A percentile compares a stretch with the other conserved stretches of the same genome.
phyloP scores from a whole-genome alignment of 2,329 filamentous ascomycete genomes.

The Blastomyces silverae region DNA sequence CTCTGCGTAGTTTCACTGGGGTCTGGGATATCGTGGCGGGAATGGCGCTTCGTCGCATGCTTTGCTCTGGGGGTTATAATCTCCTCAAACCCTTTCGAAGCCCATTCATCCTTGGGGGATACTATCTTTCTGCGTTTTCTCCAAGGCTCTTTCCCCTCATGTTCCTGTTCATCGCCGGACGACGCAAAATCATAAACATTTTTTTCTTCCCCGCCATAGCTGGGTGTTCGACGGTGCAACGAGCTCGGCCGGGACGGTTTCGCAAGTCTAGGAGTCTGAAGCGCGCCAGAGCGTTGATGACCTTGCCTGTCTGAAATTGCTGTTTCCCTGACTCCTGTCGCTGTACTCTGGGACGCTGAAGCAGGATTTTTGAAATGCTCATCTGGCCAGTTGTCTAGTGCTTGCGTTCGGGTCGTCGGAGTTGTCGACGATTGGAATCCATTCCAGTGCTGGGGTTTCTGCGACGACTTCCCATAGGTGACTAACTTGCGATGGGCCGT shows the following conservation, averaged over 20 bases:
- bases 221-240: slow-evolving; percentile 3
- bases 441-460: slow-evolving; percentile 10
- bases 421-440: slow-evolving; percentile 6
- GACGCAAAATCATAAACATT: slow-evolving; percentile 27
- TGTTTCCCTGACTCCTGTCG: not conserved
- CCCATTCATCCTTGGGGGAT: slow-evolving; percentile 12
- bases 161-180: slow-evolving; percentile 26
- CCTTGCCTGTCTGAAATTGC: not conserved
- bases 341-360: not conserved
- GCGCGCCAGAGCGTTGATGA: not conserved
- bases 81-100: slow-evolving; percentile 10
- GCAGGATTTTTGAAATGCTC: not conserved
- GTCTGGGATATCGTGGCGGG: not conserved
- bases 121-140: slow-evolving; percentile 21
- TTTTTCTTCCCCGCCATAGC: not conserved
- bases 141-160: slow-evolving; percentile 12
- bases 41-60: not conserved
- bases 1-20: not conserved
- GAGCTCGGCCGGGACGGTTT: not conserved
- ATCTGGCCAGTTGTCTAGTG: not conserved
- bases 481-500: slow-evolving; percentile 19
- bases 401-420: slow-evolving; percentile 4
- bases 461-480: slow-evolving; percentile 21
- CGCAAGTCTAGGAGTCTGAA: not conserved
- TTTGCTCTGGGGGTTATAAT: not conserved